Evolutionary conservation across 2,329 filamentous ascomycete species (phyloP).

Genomic region (Teratosphaeria epicoccoides): DNA sequence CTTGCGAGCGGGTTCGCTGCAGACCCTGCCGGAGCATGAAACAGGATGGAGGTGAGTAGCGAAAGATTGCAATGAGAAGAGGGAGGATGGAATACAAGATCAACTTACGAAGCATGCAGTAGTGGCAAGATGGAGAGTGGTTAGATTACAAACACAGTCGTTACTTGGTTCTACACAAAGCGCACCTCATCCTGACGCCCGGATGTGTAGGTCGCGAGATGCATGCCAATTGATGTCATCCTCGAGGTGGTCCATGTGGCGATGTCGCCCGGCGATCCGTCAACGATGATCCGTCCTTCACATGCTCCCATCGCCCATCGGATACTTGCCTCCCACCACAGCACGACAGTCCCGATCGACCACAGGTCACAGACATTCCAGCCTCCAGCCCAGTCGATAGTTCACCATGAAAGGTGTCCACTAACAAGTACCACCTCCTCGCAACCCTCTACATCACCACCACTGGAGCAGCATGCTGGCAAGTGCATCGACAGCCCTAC

Average conservation of each 20-base stretch:
- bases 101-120: not conserved
- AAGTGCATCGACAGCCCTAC: conserved; percentile 27
- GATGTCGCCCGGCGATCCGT: not conserved
- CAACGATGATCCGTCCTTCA: not conserved
- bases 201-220: not conserved
- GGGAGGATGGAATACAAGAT: not conserved
- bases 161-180: too few relatives aligned
- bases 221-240: not conserved
- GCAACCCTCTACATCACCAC: conserved; percentile 18
- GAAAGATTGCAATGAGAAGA: not conserved
- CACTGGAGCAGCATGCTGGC: conserved; percentile 25
- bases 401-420: not conserved
- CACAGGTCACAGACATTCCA: too few relatives aligned
- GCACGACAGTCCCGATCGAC: too few relatives aligned
- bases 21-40: conserved; percentile 2
- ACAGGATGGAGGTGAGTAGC: not conserved
- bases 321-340: too few relatives aligned
- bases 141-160: not conserved
- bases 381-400: too few relatives aligned
- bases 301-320: not conserved
- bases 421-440: conserved; percentile 24
- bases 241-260: too few relatives aligned
- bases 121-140: not conserved
- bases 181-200: not conserved
- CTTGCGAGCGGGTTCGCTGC: conserved; percentile 6